Conservation (phyloP, 306 rosid species). For the Dryas alaskensis region DNA sequence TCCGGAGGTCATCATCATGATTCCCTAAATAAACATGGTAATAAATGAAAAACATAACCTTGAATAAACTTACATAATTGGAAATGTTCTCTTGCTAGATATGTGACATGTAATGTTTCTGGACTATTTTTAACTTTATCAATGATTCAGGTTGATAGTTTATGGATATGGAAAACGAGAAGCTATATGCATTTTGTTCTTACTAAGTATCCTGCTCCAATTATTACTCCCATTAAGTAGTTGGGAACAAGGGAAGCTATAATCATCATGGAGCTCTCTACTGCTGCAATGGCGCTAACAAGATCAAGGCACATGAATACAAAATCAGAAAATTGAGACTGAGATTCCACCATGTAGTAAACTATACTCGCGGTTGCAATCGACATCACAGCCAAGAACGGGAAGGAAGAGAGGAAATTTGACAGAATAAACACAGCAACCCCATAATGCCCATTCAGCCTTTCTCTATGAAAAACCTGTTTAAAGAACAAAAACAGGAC, state of each 20-base stretch:
- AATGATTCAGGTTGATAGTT: too few species aligned
- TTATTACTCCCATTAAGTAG: slow-evolving; percentile 76
- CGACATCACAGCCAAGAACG: slow-evolving; percentile 75
- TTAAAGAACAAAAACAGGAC: slow-evolving; percentile 19
- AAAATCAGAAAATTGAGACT: slow-evolving; percentile 50
- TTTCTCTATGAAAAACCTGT: slow-evolving; percentile 75
- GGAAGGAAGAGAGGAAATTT: slow-evolving; percentile 78
- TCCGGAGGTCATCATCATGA: slow-evolving; percentile 92
- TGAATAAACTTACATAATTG: not conserved
- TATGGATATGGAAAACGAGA: too few species aligned
- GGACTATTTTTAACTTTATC: too few species aligned
- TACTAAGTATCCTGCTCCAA: slow-evolving; percentile 91
- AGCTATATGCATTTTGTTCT: slow-evolving; percentile 13
- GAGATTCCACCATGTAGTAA: slow-evolving; percentile 72
- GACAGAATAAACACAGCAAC: slow-evolving; percentile 60
- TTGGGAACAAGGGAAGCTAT: slow-evolving; percentile 93
- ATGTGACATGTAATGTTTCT: too few species aligned
- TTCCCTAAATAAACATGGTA: slow-evolving; percentile 45
- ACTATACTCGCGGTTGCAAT: slow-evolving; percentile 58
- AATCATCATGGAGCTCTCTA: slow-evolving; percentile 87
- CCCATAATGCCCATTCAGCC: slow-evolving; percentile 76
- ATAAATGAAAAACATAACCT: not conserved
- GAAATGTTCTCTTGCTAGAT: too few species aligned
- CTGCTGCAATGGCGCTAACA: slow-evolving; percentile 57
- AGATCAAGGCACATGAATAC: slow-evolving; percentile 61